Evolutionary conservation across 2,329 filamentous ascomycete genomes (phyloP).

Genomic region (Podosphaera fusca): DNA sequence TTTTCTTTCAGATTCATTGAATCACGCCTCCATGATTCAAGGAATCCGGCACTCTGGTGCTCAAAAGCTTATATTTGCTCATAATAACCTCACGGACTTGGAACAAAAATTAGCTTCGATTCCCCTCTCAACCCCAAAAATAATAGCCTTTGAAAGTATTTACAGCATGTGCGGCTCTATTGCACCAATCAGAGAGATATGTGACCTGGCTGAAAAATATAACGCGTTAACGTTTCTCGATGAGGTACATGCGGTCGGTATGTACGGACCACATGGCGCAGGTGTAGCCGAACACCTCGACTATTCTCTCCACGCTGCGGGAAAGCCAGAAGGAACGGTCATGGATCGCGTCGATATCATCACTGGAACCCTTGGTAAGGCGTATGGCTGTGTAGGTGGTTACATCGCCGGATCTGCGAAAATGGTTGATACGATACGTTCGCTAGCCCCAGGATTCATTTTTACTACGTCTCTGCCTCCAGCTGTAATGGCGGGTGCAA

Average conservation of each 20-base stretch:
- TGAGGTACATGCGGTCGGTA: constrained; percentile 95
- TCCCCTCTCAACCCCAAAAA: constrained; percentile 70
- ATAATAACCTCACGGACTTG: constrained; percentile 85
- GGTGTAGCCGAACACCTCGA: constrained; percentile 96
- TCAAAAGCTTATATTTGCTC: constrained; percentile 95
- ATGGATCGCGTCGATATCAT: constrained; percentile 97
- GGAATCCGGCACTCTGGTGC: constrained; percentile 93
- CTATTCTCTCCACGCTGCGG: constrained; percentile 62
- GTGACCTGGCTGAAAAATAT: constrained; percentile 90
- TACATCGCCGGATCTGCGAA: constrained; percentile 83
- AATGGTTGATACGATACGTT: constrained; percentile 81
- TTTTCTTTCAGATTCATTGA: constrained; percentile 89
- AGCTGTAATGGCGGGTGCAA: constrained; percentile 87
- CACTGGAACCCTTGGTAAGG: constrained; percentile 89
- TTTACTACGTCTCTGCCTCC: constrained; percentile 95
- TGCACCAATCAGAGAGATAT: constrained; percentile 86
- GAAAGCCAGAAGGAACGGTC: constrained; percentile 55
- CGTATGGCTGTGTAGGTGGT: constrained; percentile 89
- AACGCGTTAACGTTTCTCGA: constrained; percentile 93
- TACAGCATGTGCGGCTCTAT: constrained; percentile 99
- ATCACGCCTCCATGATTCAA: constrained; percentile 98
- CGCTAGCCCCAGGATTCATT: constrained; percentile 89
- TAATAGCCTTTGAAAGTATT: constrained; percentile 95
- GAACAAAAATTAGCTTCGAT: constrained; percentile 81
- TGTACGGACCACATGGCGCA: constrained; percentile 91